Conservation (phyloP, 2,329 filamentous ascomycete genomes). For the Moelleriella libera region DNA sequence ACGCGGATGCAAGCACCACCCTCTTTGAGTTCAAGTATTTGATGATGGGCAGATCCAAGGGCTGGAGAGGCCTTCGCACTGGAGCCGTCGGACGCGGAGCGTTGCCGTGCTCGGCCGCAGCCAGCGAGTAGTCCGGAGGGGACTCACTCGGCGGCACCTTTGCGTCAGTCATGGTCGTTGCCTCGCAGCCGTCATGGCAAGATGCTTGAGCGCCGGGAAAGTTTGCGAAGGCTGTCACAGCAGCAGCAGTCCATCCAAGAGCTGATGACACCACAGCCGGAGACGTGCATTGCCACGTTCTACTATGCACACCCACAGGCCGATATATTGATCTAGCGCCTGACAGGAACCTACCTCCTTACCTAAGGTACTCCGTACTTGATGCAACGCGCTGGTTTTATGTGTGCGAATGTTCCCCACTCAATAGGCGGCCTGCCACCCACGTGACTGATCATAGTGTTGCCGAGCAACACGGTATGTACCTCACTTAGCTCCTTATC, state of each 20-base stretch:
- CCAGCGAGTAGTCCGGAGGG: slow-evolving; percentile 30
- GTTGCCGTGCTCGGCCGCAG: slow-evolving; percentile 21
- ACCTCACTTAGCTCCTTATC: no score
- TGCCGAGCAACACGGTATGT: no score
- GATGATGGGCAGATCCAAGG: slow-evolving; percentile 69
- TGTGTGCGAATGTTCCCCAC: no score
- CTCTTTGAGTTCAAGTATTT: slow-evolving; percentile 62
- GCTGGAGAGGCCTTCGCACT: slow-evolving; percentile 39
- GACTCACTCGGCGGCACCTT: slow-evolving; percentile 19
- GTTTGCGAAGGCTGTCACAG: neutral
- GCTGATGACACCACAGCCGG: no score
- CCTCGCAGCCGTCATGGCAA: slow-evolving; percentile 1
- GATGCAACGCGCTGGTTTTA: no score
- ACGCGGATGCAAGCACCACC: slow-evolving; percentile 81
- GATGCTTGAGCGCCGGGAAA: neutral
- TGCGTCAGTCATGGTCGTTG: slow-evolving; percentile 13
- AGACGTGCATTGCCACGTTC: no score
- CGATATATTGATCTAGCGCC: no score
- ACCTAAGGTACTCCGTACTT: no score
- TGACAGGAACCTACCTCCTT: no score
- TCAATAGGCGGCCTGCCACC: no score
- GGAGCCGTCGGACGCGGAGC: slow-evolving; percentile 15
- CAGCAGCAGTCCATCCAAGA: neutral
- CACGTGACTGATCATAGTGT: no score
- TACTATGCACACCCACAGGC: no score